Conservation (phyloP, 257 asterid genomes). For the Nicotiana attenuata region DNA sequence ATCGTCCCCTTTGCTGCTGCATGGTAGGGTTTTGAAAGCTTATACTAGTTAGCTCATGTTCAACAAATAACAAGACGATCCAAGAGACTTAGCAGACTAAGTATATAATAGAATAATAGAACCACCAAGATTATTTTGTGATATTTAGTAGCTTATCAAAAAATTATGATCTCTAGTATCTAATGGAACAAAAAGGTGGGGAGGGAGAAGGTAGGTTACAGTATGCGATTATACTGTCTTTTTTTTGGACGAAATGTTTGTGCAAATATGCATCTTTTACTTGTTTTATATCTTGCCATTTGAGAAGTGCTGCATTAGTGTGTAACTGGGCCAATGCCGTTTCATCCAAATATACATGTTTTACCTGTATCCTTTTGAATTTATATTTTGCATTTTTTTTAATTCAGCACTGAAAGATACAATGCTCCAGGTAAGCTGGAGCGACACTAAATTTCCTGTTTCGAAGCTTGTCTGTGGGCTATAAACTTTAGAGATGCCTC, state of each 20-base stretch:
- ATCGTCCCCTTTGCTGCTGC: too few relatives aligned
- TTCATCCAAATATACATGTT: background rate
- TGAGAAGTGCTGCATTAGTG: background rate
- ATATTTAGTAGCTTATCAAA: background rate
- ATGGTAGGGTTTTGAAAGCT: too few relatives aligned
- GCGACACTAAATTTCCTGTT: background rate
- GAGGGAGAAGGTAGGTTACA: background rate
- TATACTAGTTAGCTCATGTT: too few relatives aligned
- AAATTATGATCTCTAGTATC: background rate
- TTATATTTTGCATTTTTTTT: background rate
- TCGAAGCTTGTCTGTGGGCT: background rate
- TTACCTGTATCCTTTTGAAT: background rate
- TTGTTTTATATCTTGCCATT: background rate
- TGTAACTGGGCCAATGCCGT: background rate
- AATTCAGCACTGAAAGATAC: background rate
- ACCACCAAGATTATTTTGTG: too few relatives aligned
- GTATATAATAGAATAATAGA: too few relatives aligned
- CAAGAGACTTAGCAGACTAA: too few relatives aligned
- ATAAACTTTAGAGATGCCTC: background rate
- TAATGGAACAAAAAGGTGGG: background rate
- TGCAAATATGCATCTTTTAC: background rate
- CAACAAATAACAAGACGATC: too few relatives aligned
- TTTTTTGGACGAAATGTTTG: background rate
- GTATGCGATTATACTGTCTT: background rate
- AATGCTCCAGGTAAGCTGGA: background rate